phyloP scores from a whole-genome alignment of 2,329 filamentous ascomycete genomes.

The Aspergillaceae sp. region DNA sequence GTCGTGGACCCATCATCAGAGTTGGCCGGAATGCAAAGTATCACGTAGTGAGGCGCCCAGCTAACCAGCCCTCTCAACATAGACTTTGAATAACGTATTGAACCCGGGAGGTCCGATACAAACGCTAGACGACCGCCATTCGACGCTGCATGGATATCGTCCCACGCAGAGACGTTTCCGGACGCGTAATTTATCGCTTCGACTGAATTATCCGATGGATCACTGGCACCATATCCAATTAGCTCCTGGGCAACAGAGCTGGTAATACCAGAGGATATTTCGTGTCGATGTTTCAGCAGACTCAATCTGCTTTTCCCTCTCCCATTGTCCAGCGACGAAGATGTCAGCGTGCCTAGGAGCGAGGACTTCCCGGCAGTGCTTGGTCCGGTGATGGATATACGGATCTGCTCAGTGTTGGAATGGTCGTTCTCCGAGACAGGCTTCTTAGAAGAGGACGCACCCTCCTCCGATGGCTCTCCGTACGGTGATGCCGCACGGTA shows the following conservation, averaged over 20 bases:
- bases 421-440: slow-evolving; percentile 15
- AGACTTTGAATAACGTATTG: slow-evolving; percentile 80
- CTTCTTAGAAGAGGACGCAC: slow-evolving; percentile 2
- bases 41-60: slow-evolving; percentile 90
- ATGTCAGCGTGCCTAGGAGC: slow-evolving; percentile 77
- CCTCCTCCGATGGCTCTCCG: slow-evolving; percentile 1
- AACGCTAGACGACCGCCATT: slow-evolving; percentile 69
- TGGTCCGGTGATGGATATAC: slow-evolving; percentile 78
- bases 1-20: slow-evolving; percentile 45
- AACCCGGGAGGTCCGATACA: slow-evolving; percentile 83
- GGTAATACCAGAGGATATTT: slow-evolving; percentile 83
- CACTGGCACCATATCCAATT: slow-evolving; percentile 60
- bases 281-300: slow-evolving; percentile 84
- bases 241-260: slow-evolving; percentile 93
- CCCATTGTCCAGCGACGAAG: slow-evolving; percentile 82
- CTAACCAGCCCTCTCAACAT: slow-evolving; percentile 84
- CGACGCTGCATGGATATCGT: slow-evolving; percentile 78
- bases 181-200: slow-evolving; percentile 69
- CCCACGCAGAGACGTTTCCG: slow-evolving; percentile 83
- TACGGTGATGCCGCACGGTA: slow-evolving; percentile 18
- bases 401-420: slow-evolving; percentile 63
- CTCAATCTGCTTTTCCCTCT: slow-evolving; percentile 82
- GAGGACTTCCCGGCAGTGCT: slow-evolving; percentile 91
- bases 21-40: slow-evolving; percentile 79
- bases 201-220: slow-evolving; percentile 33